Conservation (phyloP, 1,284 basidiomycete species). For the Tilletia walkeri region DNA sequence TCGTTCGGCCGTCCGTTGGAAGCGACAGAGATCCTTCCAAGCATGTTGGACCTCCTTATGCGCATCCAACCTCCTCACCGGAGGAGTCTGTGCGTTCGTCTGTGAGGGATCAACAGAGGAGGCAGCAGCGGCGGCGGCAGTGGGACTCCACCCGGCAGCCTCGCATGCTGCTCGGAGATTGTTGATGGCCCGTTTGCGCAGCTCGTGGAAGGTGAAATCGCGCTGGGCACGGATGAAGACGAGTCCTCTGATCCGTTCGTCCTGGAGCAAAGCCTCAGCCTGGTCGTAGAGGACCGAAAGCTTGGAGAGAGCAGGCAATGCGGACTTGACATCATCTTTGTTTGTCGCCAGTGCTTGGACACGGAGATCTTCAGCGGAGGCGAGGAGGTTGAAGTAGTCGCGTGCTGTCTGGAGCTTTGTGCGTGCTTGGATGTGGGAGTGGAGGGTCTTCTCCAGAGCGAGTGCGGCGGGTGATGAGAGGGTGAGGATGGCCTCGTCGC, state of each 20-base stretch:
- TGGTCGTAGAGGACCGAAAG: slow-evolving; percentile 27
- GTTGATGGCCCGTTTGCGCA: slow-evolving; percentile 23
- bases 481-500: slow-evolving; percentile 34
- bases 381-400: slow-evolving; percentile 34
- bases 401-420: slow-evolving; percentile 32
- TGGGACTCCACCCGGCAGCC: slow-evolving; percentile 26
- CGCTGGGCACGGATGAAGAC: slow-evolving; percentile 36
- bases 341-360: slow-evolving; percentile 21
- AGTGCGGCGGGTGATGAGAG: slow-evolving; percentile 20
- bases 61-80: background rate
- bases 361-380: slow-evolving; percentile 37
- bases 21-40: slow-evolving; percentile 25
- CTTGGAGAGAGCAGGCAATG: slow-evolving; percentile 23
- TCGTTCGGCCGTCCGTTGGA: slow-evolving; percentile 39
- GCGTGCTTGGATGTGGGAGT: slow-evolving; percentile 29
- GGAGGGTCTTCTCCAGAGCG: slow-evolving; percentile 18
- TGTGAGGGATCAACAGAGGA: background rate
- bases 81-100: background rate
- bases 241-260: slow-evolving; percentile 20
- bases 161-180: slow-evolving; percentile 30
- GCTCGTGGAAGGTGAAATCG: slow-evolving; percentile 27
- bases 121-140: slow-evolving; percentile 5
- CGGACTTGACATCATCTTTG: background rate
- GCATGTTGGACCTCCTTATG: slow-evolving; percentile 16
- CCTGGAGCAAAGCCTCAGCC: slow-evolving; percentile 24